These are phyloP conservation scores for Fusarium proliferatum DNA, from an alignment of 2,329 filamentous ascomycete species.

Conservation along the genomic window DNA sequence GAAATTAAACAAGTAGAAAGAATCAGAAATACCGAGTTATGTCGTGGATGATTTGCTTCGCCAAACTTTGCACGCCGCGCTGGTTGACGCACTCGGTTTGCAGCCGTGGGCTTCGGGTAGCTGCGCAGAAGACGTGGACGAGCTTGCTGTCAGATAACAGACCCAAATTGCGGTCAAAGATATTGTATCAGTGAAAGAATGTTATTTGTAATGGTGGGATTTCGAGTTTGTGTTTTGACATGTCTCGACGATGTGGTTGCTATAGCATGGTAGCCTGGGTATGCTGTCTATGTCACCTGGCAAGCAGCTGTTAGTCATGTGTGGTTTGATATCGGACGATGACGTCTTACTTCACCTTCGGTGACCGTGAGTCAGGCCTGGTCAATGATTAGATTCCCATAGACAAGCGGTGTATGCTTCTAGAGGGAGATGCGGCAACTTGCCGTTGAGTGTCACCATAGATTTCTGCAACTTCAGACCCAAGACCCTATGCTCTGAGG, in stretches of 20 bases:
- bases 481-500: background rate
- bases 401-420: background rate
- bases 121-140: slow-evolving; percentile 6
- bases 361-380: background rate
- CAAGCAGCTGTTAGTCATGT: slow-evolving; percentile 8
- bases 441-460: background rate
- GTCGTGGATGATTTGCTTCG: background rate
- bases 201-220: background rate
- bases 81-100: slow-evolving; percentile 13
- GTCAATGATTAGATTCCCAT: background rate
- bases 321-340: background rate
- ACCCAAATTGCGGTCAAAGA: slow-evolving; percentile 8
- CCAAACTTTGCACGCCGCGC: slow-evolving; percentile 2
- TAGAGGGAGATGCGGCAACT: background rate
- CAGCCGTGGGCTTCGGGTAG: slow-evolving; percentile 24
- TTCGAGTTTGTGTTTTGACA: background rate
- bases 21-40: background rate
- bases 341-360: background rate
- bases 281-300: background rate
- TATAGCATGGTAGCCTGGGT: background rate
- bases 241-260: background rate
- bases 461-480: slow-evolving; percentile 2
- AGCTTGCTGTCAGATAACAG: slow-evolving; percentile 1
- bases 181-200: background rate
- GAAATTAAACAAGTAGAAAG: background rate